Percentiles rank a stretch among this genome's conserved stretches.
Conservation (phyloP, 2,329 filamentous ascomycete species). For the Sphaerulina populicola region DNA sequence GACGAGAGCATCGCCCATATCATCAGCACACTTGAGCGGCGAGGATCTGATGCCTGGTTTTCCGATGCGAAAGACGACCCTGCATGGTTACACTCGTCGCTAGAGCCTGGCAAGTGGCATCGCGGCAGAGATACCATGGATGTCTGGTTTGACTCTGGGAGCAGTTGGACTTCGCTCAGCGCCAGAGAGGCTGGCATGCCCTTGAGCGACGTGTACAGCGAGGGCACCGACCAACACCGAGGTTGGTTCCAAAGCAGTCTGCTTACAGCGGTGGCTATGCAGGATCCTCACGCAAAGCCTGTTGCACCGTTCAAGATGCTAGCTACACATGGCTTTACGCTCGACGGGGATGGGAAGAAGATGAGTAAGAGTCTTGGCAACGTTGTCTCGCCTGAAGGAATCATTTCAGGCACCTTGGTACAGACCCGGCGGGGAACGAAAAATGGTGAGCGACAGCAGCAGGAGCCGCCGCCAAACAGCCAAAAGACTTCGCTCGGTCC, state of each 20-base stretch:
- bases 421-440: slow-evolving; percentile 45
- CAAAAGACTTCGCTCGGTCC: slow-evolving; percentile 53
- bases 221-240: slow-evolving; percentile 91
- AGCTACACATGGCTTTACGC: slow-evolving; percentile 91
- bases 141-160: slow-evolving; percentile 98
- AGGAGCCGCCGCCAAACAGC: slow-evolving; percentile 24
- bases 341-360: slow-evolving; percentile 84
- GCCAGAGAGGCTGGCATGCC: slow-evolving; percentile 33
- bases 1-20: slow-evolving; percentile 75
- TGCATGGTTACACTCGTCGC: slow-evolving; percentile 63
- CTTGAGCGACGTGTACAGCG: slow-evolving; percentile 76
- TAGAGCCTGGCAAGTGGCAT: slow-evolving; percentile 52
- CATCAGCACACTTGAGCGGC: slow-evolving; percentile 64
- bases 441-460: slow-evolving; percentile 37
- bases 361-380: slow-evolving; percentile 99
- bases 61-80: slow-evolving; percentile 67
- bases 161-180: slow-evolving; percentile 65
- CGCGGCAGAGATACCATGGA: slow-evolving; percentile 96
- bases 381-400: slow-evolving; percentile 67
- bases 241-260: slow-evolving; percentile 98
- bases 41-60: slow-evolving; percentile 92
- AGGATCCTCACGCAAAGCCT: slow-evolving; percentile 37
- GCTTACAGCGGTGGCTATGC: slow-evolving; percentile 69
- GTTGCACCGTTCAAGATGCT: slow-evolving; percentile 73
- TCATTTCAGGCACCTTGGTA: slow-evolving; percentile 75